Evolutionary conservation across 2,329 filamentous ascomycete genomes (phyloP).

Genomic region (Alternaria arborescens): DNA sequence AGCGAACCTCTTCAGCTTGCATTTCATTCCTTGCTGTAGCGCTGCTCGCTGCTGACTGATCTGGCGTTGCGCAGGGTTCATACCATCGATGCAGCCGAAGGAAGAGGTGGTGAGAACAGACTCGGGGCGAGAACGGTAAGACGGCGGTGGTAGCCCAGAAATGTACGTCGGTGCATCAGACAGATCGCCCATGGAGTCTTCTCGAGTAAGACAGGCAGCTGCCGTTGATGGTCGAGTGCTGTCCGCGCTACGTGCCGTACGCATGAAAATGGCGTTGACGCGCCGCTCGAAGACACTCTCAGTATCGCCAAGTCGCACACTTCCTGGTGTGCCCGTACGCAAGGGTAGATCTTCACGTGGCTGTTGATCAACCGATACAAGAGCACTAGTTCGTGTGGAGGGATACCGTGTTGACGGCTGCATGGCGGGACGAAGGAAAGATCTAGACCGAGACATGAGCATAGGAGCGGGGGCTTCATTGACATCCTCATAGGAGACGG

Average conservation of each 20-base stretch:
- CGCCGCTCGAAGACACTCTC: constrained; percentile 30
- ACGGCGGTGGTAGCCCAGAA: constrained; percentile 44
- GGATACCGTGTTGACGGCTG: constrained; percentile 17
- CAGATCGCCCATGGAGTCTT: constrained; percentile 43
- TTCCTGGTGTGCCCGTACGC: constrained; percentile 21
- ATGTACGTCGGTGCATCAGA: constrained; percentile 47
- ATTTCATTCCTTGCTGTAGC: constrained; percentile 34
- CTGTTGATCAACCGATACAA: constrained; percentile 5
- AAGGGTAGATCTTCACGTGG: constrained; percentile 9
- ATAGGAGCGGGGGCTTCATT: constrained; percentile 12
- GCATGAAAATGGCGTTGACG: constrained; percentile 23
- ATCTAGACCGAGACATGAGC: constrained; percentile 19
- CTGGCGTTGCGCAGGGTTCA: constrained; percentile 38
- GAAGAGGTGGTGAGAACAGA: constrained; percentile 46
- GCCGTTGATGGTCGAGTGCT: constrained; percentile 26
- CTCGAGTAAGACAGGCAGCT: constrained; percentile 25
- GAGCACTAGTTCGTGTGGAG: constrained; percentile 3
- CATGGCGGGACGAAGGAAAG: constrained; percentile 9
- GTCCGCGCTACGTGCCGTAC: constrained; percentile 17
- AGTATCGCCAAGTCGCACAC: constrained; percentile 19
- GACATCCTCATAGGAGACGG: constrained; percentile 25
- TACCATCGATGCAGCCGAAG: constrained; percentile 48
- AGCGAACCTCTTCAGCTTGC: constrained; percentile 40
- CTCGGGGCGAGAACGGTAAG: constrained; percentile 42
- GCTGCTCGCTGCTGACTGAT: constrained; percentile 37